Evolutionary conservation across 495 filamentous ascomycete species (phyloP).

Genomic region (Penicillium crystallinum): DNA sequence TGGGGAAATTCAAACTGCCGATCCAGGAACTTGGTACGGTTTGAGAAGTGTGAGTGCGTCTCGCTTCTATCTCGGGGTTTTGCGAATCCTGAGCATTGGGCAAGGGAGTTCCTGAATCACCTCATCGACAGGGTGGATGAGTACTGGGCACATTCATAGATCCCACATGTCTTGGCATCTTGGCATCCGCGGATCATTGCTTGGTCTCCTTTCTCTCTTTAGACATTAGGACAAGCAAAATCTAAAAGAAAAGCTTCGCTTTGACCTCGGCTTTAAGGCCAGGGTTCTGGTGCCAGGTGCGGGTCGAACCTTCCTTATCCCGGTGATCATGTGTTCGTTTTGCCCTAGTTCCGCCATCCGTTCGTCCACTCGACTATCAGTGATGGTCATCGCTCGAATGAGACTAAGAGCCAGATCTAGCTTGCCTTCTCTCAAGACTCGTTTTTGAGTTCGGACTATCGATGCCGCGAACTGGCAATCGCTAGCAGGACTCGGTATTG

Average conservation of each 20-base stretch:
- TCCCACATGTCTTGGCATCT: conserved; percentile 9
- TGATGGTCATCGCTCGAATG: not conserved
- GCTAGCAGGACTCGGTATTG: not conserved
- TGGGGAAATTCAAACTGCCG: conserved; percentile 9
- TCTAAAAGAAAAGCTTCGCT: conserved; percentile 1
- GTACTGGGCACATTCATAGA: conserved; percentile 5
- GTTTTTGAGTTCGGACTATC: conserved; percentile 1
- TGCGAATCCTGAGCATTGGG: too few relatives aligned
- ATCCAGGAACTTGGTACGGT: conserved; percentile 11
- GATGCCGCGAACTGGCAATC: conserved; percentile 4
- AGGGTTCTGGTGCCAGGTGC: not conserved
- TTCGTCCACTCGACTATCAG: not conserved
- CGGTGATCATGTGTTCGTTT: not conserved
- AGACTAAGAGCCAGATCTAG: not conserved
- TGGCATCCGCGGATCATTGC: conserved; percentile 14
- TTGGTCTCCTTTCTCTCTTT: not conserved
- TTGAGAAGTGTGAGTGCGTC: not conserved
- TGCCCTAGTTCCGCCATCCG: not conserved
- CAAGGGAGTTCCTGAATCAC: conserved; percentile 7
- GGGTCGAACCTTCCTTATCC: not conserved
- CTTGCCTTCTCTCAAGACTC: not conserved
- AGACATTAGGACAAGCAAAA: not conserved
- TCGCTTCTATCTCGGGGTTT: too few relatives aligned
- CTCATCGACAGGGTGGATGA: conserved; percentile 12
- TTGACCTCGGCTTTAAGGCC: not conserved